These are phyloP conservation scores for Bipolaris bicolor DNA, from an alignment of 2,329 filamentous ascomycete species.

Conservation along the genomic window DNA sequence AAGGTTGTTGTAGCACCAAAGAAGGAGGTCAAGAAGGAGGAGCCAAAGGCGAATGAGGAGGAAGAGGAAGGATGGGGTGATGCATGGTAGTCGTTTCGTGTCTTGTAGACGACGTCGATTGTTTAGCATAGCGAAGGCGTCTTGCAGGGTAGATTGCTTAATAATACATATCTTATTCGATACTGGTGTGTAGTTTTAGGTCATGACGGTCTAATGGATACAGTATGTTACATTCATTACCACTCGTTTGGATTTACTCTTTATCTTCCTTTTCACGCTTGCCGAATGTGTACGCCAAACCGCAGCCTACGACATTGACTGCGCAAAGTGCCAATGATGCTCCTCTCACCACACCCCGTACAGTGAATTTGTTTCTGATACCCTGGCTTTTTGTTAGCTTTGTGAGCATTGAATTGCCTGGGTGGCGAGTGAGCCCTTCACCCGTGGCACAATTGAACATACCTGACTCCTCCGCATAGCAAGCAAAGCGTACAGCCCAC, in stretches of 20 bases:
- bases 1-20: conserved; percentile 37
- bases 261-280: conserved; percentile 48
- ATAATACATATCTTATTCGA: conserved; percentile 5
- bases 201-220: conserved; percentile 2
- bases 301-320: conserved; percentile 58
- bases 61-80: conserved; percentile 50
- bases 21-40: conserved; percentile 40
- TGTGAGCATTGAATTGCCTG: neutral
- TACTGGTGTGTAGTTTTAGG: neutral
- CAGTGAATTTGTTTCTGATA: conserved; percentile 56
- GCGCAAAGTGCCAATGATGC: conserved; percentile 59
- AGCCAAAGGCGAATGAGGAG: conserved; percentile 51
- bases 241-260: conserved; percentile 7
- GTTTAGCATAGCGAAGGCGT: conserved; percentile 21
- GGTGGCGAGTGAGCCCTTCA: no score
- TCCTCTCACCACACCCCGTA: conserved; percentile 59
- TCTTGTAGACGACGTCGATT: conserved; percentile 4
- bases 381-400: conserved; percentile 30
- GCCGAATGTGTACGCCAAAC: conserved; percentile 60
- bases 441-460: conserved; percentile 7
- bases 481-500: conserved; percentile 67
- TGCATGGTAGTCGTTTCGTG: conserved; percentile 38
- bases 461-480: conserved; percentile 63
- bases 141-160: conserved; percentile 5
- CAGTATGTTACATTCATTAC: conserved; percentile 10